Base-by-base conservation (phyloP, 2,329 filamentous ascomycete genomes). In the Aspergillus puulaauensis region DNA sequence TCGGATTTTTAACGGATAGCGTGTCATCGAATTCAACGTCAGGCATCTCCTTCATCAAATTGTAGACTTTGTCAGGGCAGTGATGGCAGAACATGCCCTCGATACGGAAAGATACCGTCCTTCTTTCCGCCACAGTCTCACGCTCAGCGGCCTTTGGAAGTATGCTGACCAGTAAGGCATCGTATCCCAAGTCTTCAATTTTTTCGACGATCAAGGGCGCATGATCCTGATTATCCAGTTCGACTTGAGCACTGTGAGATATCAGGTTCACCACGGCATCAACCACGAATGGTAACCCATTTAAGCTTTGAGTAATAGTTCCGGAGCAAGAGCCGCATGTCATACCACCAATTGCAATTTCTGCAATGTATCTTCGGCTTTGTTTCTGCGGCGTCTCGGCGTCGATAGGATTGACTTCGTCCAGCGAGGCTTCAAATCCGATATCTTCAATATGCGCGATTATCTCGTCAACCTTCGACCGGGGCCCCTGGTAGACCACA, bases 81-180 rank as follows among this genome's bases (percentile, higher is more conserved):
- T 90, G 85, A 14, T 83, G 79, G 73, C 90, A 93, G 72, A 89
- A 91, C 76, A 93, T 87, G 49, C 90, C 90, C 50, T 89, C 82
- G 49, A 93, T 78, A 40, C 74, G 75, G 56, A 93, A 85, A 55
- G 87, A 83, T 2, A 91, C 81, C 1, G 84, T 85, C 47, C 89
- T 79, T 51, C 79, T 71, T 47, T 65, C 63, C 0, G 58, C 46
- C 4, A 60, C 60, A 4, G 73, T 64, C 15, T 73, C 63, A 2
- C 70, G 59, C 15, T 80, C 64, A 24, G 76, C 31, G 24, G 46
- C 52, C 41, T 70, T 41, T 9, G 70, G 64, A 12, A 61, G 50
- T 17, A 75, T 64, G 46, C 79, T 79, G 63, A 85, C 82, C 14
- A 90, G 72, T 0, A 80, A 75, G 27, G 85, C 86, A 35, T 88